Evolutionary conservation across 2,329 filamentous ascomycete genomes (phyloP).

Genomic region (Pseudogymnoascus sp.): DNA sequence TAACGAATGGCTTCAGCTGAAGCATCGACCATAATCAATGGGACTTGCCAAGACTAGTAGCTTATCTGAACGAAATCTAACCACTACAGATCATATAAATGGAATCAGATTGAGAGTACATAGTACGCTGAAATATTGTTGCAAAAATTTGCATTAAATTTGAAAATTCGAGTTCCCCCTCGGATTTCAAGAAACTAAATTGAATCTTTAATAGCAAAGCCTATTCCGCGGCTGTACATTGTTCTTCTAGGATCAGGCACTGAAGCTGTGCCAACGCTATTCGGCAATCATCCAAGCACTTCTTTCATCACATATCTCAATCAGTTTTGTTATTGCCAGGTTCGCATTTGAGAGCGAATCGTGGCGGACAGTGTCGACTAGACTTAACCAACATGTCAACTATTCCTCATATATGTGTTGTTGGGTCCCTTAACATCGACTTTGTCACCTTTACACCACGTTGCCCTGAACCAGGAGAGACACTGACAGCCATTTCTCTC

Average conservation of each 20-base stretch:
- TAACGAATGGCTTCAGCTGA: neutral
- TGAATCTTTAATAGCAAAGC: neutral
- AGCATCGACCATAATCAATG: neutral
- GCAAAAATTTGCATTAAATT: neutral
- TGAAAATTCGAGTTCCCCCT: neutral
- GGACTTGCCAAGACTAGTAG: neutral
- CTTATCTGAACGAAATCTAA: neutral
- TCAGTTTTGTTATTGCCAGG: neutral
- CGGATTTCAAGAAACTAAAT: neutral
- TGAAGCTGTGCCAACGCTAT: neutral
- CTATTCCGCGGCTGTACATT: neutral
- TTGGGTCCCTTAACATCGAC: conserved; percentile 15
- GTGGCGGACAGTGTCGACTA: neutral
- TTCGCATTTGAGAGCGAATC: neutral
- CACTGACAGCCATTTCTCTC: conserved; percentile 14
- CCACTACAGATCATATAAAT: neutral
- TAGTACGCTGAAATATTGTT: neutral
- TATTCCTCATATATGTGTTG: conserved; percentile 45
- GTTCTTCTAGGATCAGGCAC: neutral
- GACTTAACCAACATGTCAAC: conserved; percentile 18
- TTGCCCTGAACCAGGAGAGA: conserved; percentile 12
- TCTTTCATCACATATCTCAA: neutral
- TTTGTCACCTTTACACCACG: conserved; percentile 12
- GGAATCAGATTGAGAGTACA: neutral
- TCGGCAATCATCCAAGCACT: neutral